Base-by-base conservation (phyloP, 805 yeast genomes). In the Saccharomyces mikatae region DNA sequence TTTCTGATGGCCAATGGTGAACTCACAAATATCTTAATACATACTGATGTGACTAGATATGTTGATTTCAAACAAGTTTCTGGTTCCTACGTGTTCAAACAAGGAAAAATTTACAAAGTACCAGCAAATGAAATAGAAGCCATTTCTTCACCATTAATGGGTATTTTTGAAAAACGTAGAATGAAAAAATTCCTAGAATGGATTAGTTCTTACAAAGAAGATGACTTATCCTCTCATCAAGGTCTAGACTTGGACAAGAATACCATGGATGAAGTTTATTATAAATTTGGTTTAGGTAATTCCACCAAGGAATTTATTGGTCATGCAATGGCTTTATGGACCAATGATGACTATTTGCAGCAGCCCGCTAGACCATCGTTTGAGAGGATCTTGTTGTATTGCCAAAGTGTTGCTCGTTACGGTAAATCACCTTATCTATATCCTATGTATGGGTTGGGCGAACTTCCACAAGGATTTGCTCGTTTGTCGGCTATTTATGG, bases 401-500 rank as follows among this genome's bases (percentile, higher is more conserved):
- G 89, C 49, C 89, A 88, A 62, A 87, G 96, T 13, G 95, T 94
- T 57, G 94, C 96, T 29, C 83, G 94, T 64, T 94, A 87, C 71
- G 98, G 99, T 55, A 91, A 91, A 73, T 88, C 96, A 6, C 99
- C 99, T 11, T 94, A 94, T 70, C 80, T 94, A 58, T 94, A 94
- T 69, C 99, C 99, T 49, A 76, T 92, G 65, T 94, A 94, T 68
- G 99, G 99, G 6, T 79, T 94, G 55, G 99, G 99, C 52, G 99
- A 94, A 72, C 78, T 94, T 56, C 99, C 99, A n/a, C 99, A 94
- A 74, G 99, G 97, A 8, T 94, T 94, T 76, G 97, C 98, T 10
- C 81, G 99, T 70, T 81, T 94, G 58, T 85, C 96, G 52, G 99
- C 99, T 27, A 92, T 94, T 61, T 90, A 94, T 68, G 99, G 99